Percentiles rank a stretch among this genome's conserved stretches.
Conservation (phyloP, 768 basidiomycete genomes). For the Hydnomerulius pinastri region DNA sequence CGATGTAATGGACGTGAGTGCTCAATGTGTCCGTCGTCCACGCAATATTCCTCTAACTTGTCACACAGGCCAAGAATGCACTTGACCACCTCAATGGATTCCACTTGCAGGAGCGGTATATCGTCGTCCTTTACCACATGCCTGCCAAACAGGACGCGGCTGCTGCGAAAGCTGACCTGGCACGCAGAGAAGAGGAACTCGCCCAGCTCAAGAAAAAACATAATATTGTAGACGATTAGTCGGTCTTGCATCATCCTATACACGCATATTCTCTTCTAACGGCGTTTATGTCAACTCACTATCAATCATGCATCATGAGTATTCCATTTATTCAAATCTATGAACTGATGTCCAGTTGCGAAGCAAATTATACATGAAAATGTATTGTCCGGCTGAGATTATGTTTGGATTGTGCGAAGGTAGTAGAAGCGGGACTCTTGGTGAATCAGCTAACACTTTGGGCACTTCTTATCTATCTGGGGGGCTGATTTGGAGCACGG, state of each 20-base stretch:
- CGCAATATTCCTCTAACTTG: conserved; percentile 14
- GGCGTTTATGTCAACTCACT: conserved; percentile 2
- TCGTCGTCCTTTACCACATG: conserved; percentile 98
- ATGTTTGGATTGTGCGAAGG: conserved; percentile 6
- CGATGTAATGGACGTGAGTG: conserved; percentile 90
- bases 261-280: conserved; percentile 10
- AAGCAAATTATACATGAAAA: conserved; percentile 5
- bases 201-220: conserved; percentile 85
- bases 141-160: conserved; percentile 96
- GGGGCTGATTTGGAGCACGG: conserved; percentile 43
- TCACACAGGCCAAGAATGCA: conserved; percentile 86
- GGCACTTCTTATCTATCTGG: conserved; percentile 61
- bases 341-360: conserved; percentile 9
- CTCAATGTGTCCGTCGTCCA: neutral
- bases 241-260: conserved; percentile 12
- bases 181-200: conserved; percentile 88
- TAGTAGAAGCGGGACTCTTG: neutral
- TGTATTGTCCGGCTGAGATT: conserved; percentile 10
- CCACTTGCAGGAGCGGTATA: conserved; percentile 97
- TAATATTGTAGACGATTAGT: conserved; percentile 75
- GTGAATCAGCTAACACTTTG: conserved; percentile 32
- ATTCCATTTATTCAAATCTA: conserved; percentile 4
- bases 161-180: conserved; percentile 89
- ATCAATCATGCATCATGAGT: conserved; percentile 10
- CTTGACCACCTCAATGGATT: conserved; percentile 97